phyloP scores from a whole-genome alignment of 2,329 filamentous ascomycete species.

The Fonsecaea pedrosoi region DNA sequence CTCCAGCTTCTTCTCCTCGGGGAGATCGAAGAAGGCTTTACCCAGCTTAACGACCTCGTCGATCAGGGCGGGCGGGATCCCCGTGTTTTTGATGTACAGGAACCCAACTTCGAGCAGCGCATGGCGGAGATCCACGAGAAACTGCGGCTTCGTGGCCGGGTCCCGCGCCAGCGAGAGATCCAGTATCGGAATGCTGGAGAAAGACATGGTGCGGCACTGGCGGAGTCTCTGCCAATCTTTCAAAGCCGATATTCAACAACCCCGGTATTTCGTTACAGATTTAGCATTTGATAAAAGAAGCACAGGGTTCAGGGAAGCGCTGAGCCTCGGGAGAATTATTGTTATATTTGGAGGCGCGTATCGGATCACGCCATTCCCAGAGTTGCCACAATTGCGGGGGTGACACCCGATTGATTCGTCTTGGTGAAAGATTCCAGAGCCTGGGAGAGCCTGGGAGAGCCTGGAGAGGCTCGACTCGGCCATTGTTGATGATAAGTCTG shows the following conservation, averaged over 20 bases:
- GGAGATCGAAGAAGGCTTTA: conserved; percentile 77
- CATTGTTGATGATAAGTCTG: too few species aligned
- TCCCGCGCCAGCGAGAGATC: conserved; percentile 72
- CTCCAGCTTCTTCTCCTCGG: conserved; percentile 74
- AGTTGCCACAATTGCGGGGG: not conserved
- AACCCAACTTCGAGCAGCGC: conserved; percentile 88
- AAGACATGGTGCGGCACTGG: conserved; percentile 24
- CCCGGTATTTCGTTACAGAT: not conserved
- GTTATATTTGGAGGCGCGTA: not conserved
- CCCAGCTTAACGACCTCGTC: conserved; percentile 71
- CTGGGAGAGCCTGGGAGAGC: too few species aligned
- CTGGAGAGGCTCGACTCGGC: too few species aligned
- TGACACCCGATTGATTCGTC: not conserved
- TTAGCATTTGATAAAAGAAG: not conserved
- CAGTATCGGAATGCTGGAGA: conserved; percentile 69
- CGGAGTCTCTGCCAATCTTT: not conserved
- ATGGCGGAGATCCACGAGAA: conserved; percentile 73
- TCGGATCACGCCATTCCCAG: conserved; percentile 13
- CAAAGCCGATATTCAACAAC: not conserved
- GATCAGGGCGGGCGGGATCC: conserved; percentile 71
- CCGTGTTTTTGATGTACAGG: conserved; percentile 81
- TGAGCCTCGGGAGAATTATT: conserved; percentile 5
- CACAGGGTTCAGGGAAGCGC: not conserved
- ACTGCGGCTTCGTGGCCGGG: conserved; percentile 71
- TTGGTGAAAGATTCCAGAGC: not conserved